Conservation (phyloP, 768 basidiomycete genomes). For the Leucogyrophana mollusca region DNA sequence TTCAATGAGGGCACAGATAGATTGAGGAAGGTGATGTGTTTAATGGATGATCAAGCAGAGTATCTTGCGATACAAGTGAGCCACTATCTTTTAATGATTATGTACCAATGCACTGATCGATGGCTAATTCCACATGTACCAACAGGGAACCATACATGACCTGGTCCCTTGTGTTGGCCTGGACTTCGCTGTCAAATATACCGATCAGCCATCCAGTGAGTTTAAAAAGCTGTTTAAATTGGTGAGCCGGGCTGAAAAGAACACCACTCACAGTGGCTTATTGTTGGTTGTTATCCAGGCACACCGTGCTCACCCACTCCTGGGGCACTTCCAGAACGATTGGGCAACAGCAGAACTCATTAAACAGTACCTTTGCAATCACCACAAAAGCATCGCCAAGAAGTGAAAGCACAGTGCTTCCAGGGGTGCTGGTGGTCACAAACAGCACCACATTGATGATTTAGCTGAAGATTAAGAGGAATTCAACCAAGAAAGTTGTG, state of each 20-base stretch:
- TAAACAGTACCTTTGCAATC: slow-evolving; percentile 14
- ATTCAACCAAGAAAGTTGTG: too few relatives aligned
- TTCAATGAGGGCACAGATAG: not conserved
- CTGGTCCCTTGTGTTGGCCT: not conserved
- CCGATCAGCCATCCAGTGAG: not conserved
- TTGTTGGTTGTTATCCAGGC: not conserved
- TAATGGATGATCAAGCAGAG: not conserved
- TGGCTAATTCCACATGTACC: too few relatives aligned
- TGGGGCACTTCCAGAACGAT: slow-evolving; percentile 9
- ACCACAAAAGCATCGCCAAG: not conserved
- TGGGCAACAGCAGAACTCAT: slow-evolving; percentile 18
- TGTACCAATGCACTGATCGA: too few relatives aligned
- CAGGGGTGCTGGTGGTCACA: too few relatives aligned
- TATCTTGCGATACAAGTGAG: not conserved
- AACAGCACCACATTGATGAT: too few relatives aligned
- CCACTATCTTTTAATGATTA: too few relatives aligned
- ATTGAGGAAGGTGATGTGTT: not conserved
- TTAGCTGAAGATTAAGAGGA: too few relatives aligned
- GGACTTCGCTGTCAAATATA: not conserved
- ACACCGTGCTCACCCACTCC: slow-evolving; percentile 4
- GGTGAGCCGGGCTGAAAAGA: too few relatives aligned
- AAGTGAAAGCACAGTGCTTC: too few relatives aligned
- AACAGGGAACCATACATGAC: not conserved
- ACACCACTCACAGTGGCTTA: not conserved
- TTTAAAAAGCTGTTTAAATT: not conserved